Conservation (phyloP, 2,329 filamentous ascomycete genomes). For the Aspergillus pseudoterreus region DNA sequence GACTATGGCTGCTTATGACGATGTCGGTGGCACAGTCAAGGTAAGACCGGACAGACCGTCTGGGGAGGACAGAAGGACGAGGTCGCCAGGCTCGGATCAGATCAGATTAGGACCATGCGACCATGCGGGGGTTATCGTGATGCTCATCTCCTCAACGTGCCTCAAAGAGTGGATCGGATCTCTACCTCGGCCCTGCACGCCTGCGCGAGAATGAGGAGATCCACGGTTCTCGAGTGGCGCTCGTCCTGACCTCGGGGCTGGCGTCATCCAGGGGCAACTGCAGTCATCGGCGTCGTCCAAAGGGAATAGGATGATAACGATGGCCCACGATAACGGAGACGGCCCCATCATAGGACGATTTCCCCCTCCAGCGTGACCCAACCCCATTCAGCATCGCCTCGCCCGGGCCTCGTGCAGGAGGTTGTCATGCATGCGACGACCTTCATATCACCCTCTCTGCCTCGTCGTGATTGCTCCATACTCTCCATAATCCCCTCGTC, state of each 20-base stretch:
- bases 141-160: not conserved
- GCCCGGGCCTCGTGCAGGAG: slow-evolving; percentile 11
- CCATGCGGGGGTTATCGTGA: not conserved
- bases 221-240: not conserved
- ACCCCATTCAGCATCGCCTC: slow-evolving; percentile 9
- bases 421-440: slow-evolving; percentile 1
- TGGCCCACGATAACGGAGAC: not conserved
- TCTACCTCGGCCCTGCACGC: not conserved
- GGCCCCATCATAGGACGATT: slow-evolving; percentile 1
- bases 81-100: no score
- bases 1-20: not conserved
- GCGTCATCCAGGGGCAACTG: not conserved
- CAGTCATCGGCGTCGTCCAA: no score
- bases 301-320: not conserved
- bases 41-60: not conserved
- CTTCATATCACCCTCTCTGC: not conserved
- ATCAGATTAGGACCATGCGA: no score
- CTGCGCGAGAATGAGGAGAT: not conserved
- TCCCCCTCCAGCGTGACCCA: slow-evolving; percentile 7
- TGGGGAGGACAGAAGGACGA: no score
- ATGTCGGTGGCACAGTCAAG: not conserved
- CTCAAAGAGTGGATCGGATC: not conserved
- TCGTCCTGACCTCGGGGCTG: not conserved
- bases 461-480: not conserved
- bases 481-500: not conserved